Evolutionary conservation across 2,329 filamentous ascomycete genomes (phyloP).

Genomic region (Alternaria sp.): DNA sequence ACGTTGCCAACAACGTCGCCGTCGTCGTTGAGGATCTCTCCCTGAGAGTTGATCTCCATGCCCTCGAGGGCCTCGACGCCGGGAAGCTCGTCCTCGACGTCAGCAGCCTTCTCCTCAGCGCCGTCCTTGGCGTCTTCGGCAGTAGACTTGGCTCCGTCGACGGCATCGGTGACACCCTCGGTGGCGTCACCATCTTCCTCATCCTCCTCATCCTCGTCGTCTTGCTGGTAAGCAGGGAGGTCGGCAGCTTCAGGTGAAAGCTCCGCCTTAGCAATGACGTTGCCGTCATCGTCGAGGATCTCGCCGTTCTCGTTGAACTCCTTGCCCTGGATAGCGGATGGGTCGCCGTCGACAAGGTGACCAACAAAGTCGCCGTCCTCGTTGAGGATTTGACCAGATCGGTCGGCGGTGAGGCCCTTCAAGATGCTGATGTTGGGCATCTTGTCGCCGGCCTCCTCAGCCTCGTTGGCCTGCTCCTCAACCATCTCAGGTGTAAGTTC

Average conservation of each 20-base stretch:
- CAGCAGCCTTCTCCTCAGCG: constrained; percentile 42
- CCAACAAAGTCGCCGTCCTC: constrained; percentile 59
- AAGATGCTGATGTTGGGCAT: constrained; percentile 55
- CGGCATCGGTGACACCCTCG: constrained; percentile 30
- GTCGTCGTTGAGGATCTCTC: constrained; percentile 57
- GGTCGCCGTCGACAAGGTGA: constrained; percentile 56
- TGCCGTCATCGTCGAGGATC: constrained; percentile 61
- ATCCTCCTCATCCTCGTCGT: constrained; percentile 28
- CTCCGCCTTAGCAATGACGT: constrained; percentile 60
- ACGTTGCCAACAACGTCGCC: constrained; percentile 59
- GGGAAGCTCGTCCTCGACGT: constrained; percentile 57
- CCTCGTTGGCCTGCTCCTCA: constrained; percentile 51
- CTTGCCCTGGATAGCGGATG: constrained; percentile 55
- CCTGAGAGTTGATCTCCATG: constrained; percentile 58
- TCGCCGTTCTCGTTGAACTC: constrained; percentile 61
- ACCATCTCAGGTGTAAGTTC: constrained; percentile 56
- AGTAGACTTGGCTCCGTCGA: constrained; percentile 41
- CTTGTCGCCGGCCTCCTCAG: constrained; percentile 45
- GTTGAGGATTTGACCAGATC: constrained; percentile 57
- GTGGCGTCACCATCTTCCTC: constrained; percentile 34
- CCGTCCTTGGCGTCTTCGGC: constrained; percentile 37
- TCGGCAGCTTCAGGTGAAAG: constrained; percentile 55
- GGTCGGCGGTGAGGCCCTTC: constrained; percentile 56
- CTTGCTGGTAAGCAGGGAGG: constrained; percentile 41
- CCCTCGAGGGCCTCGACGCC: constrained; percentile 60